phyloP scores from a whole-genome alignment of 352 stramenopile genomes.

The Phytopythium oedochilum region DNA sequence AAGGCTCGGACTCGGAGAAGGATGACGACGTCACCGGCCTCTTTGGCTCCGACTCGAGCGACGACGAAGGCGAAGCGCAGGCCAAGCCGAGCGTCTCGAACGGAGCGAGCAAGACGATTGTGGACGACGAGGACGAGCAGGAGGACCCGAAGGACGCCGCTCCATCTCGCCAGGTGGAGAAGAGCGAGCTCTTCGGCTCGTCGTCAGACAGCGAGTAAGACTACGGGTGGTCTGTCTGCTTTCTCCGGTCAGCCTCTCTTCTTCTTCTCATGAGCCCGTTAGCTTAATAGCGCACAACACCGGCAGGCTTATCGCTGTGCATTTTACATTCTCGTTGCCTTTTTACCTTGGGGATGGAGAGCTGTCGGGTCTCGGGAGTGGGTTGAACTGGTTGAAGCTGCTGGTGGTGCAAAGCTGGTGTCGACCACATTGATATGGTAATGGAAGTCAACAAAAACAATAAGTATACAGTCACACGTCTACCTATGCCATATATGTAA shows the following conservation, averaged over 20 bases:
- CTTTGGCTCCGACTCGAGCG: slow-evolving; percentile 84
- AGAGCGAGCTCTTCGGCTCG: slow-evolving; percentile 83
- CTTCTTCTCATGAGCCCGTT: no score
- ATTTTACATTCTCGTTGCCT: not conserved
- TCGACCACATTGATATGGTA: not conserved
- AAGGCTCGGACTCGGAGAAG: slow-evolving; percentile 63
- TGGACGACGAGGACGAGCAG: slow-evolving; percentile 4
- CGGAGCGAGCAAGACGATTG: slow-evolving; percentile 14
- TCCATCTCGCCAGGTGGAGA: slow-evolving; percentile 46
- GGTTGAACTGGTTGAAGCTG: no score
- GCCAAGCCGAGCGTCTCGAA: slow-evolving; percentile 11
- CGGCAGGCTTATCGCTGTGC: not conserved
- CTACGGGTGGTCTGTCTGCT: not conserved
- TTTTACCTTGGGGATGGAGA: no score
- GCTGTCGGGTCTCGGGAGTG: no score
- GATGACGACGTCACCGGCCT: slow-evolving; percentile 49
- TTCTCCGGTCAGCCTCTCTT: slow-evolving; percentile 3
- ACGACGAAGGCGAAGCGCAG: slow-evolving; percentile 41
- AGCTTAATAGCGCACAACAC: not conserved
- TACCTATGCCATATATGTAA: no score
- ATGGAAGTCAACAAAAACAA: not conserved
- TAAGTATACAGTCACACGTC: no score
- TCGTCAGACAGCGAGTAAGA: slow-evolving; percentile 76
- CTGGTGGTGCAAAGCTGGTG: no score
- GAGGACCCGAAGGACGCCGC: slow-evolving; percentile 7